Evolutionary conservation across 176 grass and related monocot species (phyloP).

Genomic region (Bromus sterilis): DNA sequence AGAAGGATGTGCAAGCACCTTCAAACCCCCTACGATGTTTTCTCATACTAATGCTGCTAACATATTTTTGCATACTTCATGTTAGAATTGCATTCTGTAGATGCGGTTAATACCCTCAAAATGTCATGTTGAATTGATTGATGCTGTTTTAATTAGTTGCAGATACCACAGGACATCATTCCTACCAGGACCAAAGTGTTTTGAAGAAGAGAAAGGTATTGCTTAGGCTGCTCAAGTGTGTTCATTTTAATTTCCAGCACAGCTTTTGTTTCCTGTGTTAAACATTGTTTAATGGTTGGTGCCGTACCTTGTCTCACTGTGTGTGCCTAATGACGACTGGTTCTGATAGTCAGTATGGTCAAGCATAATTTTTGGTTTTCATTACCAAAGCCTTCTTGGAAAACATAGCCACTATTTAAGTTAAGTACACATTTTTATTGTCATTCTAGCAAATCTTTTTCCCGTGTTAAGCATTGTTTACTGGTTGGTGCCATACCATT

Average conservation of each 20-base stretch:
- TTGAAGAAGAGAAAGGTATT: slow-evolving; percentile 87
- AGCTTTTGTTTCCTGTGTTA: neutral
- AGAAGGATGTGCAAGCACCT: neutral
- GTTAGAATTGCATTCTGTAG: neutral
- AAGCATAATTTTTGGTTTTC: neutral
- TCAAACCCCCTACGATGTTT: neutral
- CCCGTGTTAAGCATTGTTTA: neutral
- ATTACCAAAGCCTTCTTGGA: neutral
- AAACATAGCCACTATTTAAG: neutral
- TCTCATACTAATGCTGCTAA: slow-evolving; percentile 3
- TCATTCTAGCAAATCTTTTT: neutral
- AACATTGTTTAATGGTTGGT: neutral
- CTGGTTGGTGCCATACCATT: neutral
- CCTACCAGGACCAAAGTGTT: slow-evolving; percentile 31
- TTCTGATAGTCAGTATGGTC: neutral
- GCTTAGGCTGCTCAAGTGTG: neutral
- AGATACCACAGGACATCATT: slow-evolving; percentile 22
- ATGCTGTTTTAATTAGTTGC: slow-evolving; percentile 11
- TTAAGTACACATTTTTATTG: neutral
- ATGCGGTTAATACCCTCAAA: neutral
- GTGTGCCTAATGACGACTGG: neutral
- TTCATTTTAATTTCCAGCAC: slow-evolving; percentile 1
- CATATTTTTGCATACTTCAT: neutral
- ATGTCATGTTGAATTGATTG: neutral
- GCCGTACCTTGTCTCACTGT: neutral